Evolutionary conservation across 345 rosid species (phyloP).

Genomic region (Aurinia saxatilis): DNA sequence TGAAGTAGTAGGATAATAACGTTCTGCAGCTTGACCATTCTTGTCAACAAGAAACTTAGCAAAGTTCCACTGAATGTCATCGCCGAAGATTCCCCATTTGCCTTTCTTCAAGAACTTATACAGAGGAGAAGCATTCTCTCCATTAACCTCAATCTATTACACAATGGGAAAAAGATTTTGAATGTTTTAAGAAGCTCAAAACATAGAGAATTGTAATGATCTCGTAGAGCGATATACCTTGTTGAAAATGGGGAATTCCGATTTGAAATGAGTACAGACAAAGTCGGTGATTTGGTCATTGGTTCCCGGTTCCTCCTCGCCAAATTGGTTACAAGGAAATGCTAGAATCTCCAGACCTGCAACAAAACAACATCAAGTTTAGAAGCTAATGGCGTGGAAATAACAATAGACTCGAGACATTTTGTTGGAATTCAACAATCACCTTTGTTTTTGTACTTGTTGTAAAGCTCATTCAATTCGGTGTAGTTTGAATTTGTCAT

Average conservation of each 20-base stretch:
- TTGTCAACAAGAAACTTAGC: slow-evolving; percentile 84
- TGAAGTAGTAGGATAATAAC: slow-evolving; percentile 82
- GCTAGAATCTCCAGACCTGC: slow-evolving; percentile 79
- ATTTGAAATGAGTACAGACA: slow-evolving; percentile 73
- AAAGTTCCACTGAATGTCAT: slow-evolving; percentile 88
- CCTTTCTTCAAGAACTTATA: slow-evolving; percentile 80
- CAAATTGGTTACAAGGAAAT: slow-evolving; percentile 92
- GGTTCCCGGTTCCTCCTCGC: slow-evolving; percentile 80
- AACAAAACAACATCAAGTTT: neutral
- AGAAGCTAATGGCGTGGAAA: neutral
- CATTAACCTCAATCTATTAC: slow-evolving; percentile 78
- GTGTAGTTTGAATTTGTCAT: slow-evolving; percentile 81
- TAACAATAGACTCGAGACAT: neutral
- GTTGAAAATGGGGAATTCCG: slow-evolving; percentile 75
- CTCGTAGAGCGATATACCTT: slow-evolving; percentile 38
- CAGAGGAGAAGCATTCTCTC: slow-evolving; percentile 57
- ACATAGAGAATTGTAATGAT: neutral
- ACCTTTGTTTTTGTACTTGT: slow-evolving; percentile 83
- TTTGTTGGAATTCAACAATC: neutral
- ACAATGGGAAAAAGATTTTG: neutral
- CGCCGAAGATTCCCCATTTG: slow-evolving; percentile 79
- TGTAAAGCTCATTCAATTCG: slow-evolving; percentile 63
- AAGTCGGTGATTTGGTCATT: slow-evolving; percentile 52
- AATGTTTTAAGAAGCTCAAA: neutral
- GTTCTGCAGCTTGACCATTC: slow-evolving; percentile 63